These are phyloP conservation scores for Ogataea nitratoaversa DNA, from an alignment of 805 yeast species.

Conservation along the genomic window DNA sequence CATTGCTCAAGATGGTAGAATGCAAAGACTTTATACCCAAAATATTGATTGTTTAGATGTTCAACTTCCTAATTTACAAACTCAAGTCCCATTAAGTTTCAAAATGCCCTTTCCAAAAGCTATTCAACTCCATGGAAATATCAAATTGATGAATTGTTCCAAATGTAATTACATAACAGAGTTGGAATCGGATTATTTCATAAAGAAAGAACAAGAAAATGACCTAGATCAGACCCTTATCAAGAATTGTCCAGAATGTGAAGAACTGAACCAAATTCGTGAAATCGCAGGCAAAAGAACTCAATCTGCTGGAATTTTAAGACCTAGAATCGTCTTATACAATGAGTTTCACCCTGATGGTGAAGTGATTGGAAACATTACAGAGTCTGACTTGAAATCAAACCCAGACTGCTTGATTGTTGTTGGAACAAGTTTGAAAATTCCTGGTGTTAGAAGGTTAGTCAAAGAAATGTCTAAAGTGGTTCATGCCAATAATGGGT, in stretches of 20 bases:
- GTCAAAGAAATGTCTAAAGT: constrained; percentile 57
- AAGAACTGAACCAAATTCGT: constrained; percentile 53
- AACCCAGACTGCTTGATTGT: constrained; percentile 76
- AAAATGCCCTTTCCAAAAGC: constrained; percentile 43
- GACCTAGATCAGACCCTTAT: constrained; percentile 33
- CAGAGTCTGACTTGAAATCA: constrained; percentile 58
- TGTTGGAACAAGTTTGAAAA: constrained; percentile 81
- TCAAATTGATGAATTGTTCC: constrained; percentile 68
- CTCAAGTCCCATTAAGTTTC: constrained; percentile 44
- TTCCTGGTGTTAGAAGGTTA: constrained; percentile 65
- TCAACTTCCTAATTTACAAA: constrained; percentile 44
- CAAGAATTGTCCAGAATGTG: constrained; percentile 55
- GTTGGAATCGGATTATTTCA: constrained; percentile 50
- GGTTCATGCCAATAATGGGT: constrained; percentile 53
- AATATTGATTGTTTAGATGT: constrained; percentile 81
- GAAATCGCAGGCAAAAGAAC: constrained; percentile 58
- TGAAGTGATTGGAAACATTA: constrained; percentile 74
- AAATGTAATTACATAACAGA: constrained; percentile 61
- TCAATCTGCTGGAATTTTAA: constrained; percentile 56
- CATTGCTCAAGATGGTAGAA: constrained; percentile 57
- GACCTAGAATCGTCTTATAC: constrained; percentile 68
- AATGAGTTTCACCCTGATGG: constrained; percentile 84
- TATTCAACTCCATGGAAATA: constrained; percentile 82
- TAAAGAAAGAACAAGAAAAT: constrained; percentile 33
- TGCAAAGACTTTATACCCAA: constrained; percentile 78